Percentiles rank a stretch among this genome's conserved stretches.
Evolutionary conservation across 2,329 filamentous ascomycete genomes (phyloP).

Genomic region (Pleurostoma richardsiae): DNA sequence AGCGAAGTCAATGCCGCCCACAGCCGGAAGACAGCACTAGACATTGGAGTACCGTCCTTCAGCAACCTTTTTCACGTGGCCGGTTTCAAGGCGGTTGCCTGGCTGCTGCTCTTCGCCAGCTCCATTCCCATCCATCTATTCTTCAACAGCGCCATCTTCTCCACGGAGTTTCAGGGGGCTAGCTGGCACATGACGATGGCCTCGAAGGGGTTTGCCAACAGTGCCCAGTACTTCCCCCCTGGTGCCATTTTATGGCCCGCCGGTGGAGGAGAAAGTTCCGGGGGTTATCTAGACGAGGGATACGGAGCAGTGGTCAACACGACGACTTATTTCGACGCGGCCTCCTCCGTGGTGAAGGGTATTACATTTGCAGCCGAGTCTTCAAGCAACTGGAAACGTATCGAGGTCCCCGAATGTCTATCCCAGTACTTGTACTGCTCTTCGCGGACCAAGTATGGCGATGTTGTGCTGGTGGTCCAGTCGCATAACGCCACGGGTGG

Average conservation of each 20-base stretch:
- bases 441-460: background rate
- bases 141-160: constrained; percentile 12
- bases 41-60: constrained; percentile 36
- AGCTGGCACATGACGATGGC: constrained; percentile 9
- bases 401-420: background rate
- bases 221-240: background rate
- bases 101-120: constrained; percentile 13
- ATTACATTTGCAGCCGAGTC: background rate
- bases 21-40: constrained; percentile 28
- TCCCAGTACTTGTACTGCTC: background rate
- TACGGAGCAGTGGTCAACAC: background rate
- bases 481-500: background rate
- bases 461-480: background rate
- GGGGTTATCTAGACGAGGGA: background rate
- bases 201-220: constrained; percentile 5
- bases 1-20: constrained; percentile 45
- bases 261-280: background rate
- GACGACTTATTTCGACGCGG: background rate
- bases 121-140: constrained; percentile 21
- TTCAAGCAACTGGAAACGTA: background rate
- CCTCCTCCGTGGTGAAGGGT: background rate
- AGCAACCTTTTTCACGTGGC: constrained; percentile 26
- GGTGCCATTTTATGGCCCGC: background rate
- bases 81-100: constrained; percentile 10
- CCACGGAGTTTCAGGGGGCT: constrained; percentile 4